Conservation (phyloP, 2,329 filamentous ascomycete genomes). For the Cordyceps farinosa region DNA sequence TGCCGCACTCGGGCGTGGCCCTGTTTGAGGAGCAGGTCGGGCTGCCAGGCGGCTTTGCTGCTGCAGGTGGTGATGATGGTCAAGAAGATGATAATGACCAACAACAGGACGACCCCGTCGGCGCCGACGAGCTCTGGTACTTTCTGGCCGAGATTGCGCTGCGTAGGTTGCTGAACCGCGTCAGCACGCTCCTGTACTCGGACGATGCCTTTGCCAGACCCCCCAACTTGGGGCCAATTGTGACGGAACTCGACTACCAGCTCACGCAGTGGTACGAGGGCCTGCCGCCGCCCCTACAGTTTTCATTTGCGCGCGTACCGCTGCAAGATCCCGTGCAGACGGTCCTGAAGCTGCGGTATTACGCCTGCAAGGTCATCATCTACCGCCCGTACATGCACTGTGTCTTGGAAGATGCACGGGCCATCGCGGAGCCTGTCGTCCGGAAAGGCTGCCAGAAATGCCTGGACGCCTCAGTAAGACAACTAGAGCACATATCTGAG, state of each 20-base stretch:
- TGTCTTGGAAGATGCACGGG: conserved; percentile 72
- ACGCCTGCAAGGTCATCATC: conserved; percentile 81
- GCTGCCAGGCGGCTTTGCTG: conserved; percentile 73
- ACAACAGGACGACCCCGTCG: conserved; percentile 41
- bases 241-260: conserved; percentile 77
- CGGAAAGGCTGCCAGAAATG: conserved; percentile 78
- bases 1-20: conserved; percentile 79
- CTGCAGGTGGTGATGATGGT: conserved; percentile 52
- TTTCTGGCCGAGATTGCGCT: conserved; percentile 81
- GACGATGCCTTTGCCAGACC: conserved; percentile 69
- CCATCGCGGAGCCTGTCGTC: conserved; percentile 67
- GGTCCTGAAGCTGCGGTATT: conserved; percentile 74
- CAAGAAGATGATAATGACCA: conserved; percentile 42
- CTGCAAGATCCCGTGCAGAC: conserved; percentile 74
- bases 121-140: conserved; percentile 79
- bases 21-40: conserved; percentile 79
- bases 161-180: conserved; percentile 70
- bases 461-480: conserved; percentile 73
- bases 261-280: conserved; percentile 82
- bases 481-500: conserved; percentile 73
- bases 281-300: conserved; percentile 70
- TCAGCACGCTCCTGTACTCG: conserved; percentile 76
- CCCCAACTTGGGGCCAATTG: conserved; percentile 70
- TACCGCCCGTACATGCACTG: conserved; percentile 80
- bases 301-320: conserved; percentile 65